A percentile compares a stretch with the other conserved stretches of the same genome.
Evolutionary conservation across 1,284 basidiomycete genomes (phyloP).

Genomic region (Ustilago crameri): DNA sequence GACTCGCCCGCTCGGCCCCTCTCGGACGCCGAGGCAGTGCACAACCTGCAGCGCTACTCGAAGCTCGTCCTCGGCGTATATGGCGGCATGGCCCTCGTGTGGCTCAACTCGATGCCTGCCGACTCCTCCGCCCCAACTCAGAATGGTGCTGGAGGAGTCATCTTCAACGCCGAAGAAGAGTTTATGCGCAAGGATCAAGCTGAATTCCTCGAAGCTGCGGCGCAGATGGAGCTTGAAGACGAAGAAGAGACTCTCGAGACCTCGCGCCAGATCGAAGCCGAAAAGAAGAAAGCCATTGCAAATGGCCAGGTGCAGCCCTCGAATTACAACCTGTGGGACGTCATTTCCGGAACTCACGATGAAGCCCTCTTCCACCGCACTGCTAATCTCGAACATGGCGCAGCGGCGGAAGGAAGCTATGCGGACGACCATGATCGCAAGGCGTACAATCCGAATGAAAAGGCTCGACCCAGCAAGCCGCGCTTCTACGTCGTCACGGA

Average conservation of each 20-base stretch:
- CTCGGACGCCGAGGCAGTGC: slow-evolving; percentile 48
- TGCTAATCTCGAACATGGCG: slow-evolving; percentile 46
- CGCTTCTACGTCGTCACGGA: slow-evolving; percentile 64
- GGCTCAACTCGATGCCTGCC: slow-evolving; percentile 53
- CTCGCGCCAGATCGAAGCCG: background rate
- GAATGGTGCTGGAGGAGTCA: slow-evolving; percentile 5
- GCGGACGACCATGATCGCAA: slow-evolving; percentile 24
- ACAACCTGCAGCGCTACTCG: slow-evolving; percentile 54
- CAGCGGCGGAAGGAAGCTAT: slow-evolving; percentile 46
- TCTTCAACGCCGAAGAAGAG: slow-evolving; percentile 51
- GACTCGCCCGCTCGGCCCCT: slow-evolving; percentile 34
- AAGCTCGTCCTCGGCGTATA: slow-evolving; percentile 61
- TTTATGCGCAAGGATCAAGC: slow-evolving; percentile 50
- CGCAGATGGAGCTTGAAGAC: slow-evolving; percentile 52
- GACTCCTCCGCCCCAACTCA: background rate
- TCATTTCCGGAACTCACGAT: slow-evolving; percentile 58
- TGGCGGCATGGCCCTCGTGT: slow-evolving; percentile 57
- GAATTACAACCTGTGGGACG: slow-evolving; percentile 51
- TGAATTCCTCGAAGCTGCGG: slow-evolving; percentile 51
- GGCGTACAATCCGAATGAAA: slow-evolving; percentile 15
- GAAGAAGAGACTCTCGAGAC: slow-evolving; percentile 24
- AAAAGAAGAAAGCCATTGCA: slow-evolving; percentile 1
- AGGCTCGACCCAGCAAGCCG: slow-evolving; percentile 45
- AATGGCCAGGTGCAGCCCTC: slow-evolving; percentile 3
- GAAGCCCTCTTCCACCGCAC: slow-evolving; percentile 59